Base-by-base conservation (phyloP, 371 early-diverging fungal genomes). In the Fennellomyces sp. region DNA sequence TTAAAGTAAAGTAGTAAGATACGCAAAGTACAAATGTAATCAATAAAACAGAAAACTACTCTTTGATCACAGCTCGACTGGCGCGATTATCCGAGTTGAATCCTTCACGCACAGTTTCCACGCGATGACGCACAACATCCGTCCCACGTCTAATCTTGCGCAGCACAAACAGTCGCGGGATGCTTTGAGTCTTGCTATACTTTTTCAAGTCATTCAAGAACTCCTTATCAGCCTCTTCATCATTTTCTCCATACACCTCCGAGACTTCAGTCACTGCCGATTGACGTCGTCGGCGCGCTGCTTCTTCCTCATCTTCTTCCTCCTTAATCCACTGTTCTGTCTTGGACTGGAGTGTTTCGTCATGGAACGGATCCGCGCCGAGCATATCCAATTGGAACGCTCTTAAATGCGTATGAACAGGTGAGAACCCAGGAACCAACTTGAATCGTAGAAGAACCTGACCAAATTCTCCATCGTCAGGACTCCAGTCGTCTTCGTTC, bases 281-380 rank as follows among this genome's bases (percentile, higher is more conserved):
- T 28, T 30, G 50, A 19, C 61, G 28, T 5, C 48, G 55, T 12
- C 57, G 39, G 23, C 51, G 36, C 1, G 6, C 48, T 5, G 23
- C 21, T 29, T 51, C 29, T 25, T 56, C 39, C 25, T 53, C 49
- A 12, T 31, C 61, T n/a, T 55, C 47, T 17, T 66, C 63, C 35
- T 63, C 60, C 25, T 60, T 41, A 10, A 67, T 53, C 65, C 64
- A 63, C 30, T 67, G 58, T 30, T 66, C 56, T 6, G 50, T 57
- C 31, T 69, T 67, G 11, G 28, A 36, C 15, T 39, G 27, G 15
- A 52, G 36, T n/a, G 64, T 50, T 12, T 70, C 63, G 11, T 70
- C 67, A 31, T 69, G 60, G 55, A 73, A 73, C 7, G 70, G 73
- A 55, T 73, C 67, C 2, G 70, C 73, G 21, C 73, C 73, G 27